These are phyloP conservation scores for Aspergillus arachidicola DNA, from an alignment of 2,329 filamentous ascomycete genomes.

Conservation along the genomic window DNA sequence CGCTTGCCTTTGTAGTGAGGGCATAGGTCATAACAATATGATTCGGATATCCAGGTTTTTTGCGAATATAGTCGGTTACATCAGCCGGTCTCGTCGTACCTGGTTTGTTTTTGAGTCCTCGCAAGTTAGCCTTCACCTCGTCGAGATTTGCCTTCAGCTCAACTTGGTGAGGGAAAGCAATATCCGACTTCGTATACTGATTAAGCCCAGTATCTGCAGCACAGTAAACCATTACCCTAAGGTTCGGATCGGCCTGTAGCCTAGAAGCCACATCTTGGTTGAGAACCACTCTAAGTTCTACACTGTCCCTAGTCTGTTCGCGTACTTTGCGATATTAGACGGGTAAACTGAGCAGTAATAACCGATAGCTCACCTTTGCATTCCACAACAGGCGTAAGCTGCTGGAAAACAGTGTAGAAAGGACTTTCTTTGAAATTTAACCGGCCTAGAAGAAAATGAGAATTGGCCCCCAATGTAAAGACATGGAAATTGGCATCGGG, in stretches of 20 bases:
- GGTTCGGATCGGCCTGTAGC: conserved; percentile 61
- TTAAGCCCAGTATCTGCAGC: conserved; percentile 63
- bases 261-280: conserved; percentile 57
- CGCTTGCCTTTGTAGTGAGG: conserved; percentile 75
- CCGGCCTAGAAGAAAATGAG: conserved; percentile 45
- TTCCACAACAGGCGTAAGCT: conserved; percentile 65
- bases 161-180: conserved; percentile 88
- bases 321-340: conserved; percentile 50
- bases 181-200: conserved; percentile 64
- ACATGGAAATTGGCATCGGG: conserved; percentile 5
- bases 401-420: conserved; percentile 73
- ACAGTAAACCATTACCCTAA: conserved; percentile 83
- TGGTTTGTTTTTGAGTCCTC: conserved; percentile 93
- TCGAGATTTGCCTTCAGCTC: conserved; percentile 88
- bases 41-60: conserved; percentile 70
- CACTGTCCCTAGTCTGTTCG: conserved; percentile 61
- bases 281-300: conserved; percentile 61
- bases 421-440: conserved; percentile 74
- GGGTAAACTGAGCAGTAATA: not conserved
- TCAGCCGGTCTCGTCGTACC: conserved; percentile 93
- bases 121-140: conserved; percentile 88
- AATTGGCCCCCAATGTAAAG: conserved; percentile 3
- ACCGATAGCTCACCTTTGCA: conserved; percentile 65
- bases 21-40: conserved; percentile 87
- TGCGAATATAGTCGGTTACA: conserved; percentile 76